Evolutionary conservation across 78 protist species (phyloP).

Genomic region (Polysphondylium violaceum): DNA sequence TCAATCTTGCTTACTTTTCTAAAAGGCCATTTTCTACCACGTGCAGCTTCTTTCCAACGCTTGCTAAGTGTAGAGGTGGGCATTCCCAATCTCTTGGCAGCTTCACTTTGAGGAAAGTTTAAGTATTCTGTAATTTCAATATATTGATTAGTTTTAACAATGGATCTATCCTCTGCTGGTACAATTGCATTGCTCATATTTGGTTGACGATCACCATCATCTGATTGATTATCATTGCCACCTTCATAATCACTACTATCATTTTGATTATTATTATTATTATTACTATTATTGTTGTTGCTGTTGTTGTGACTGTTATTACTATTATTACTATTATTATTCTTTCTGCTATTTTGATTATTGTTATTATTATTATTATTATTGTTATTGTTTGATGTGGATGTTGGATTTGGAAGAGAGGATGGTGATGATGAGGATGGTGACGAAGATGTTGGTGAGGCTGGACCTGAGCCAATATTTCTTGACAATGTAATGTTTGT

Average conservation of each 20-base stretch:
- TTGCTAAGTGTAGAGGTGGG: constrained; percentile 87
- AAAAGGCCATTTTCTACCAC: constrained; percentile 85
- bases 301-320: background rate
- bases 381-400: too few species aligned
- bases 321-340: background rate
- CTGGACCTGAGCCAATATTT: background rate
- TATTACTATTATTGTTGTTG: background rate
- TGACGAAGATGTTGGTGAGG: background rate
- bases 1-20: constrained; percentile 78
- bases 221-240: background rate
- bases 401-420: background rate
- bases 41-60: constrained; percentile 89
- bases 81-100: constrained; percentile 81
- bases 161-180: background rate
- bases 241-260: background rate
- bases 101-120: constrained; percentile 80
- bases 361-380: too few species aligned
- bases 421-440: background rate
- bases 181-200: constrained; percentile 4
- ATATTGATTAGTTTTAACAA: constrained; percentile 24
- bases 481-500: constrained; percentile 20
- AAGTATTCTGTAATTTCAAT: constrained; percentile 85
- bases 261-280: background rate
- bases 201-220: background rate
- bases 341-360: too few species aligned